These are phyloP conservation scores for Vigna unguiculata DNA, from an alignment of 306 rosid species.

Conservation along the genomic window DNA sequence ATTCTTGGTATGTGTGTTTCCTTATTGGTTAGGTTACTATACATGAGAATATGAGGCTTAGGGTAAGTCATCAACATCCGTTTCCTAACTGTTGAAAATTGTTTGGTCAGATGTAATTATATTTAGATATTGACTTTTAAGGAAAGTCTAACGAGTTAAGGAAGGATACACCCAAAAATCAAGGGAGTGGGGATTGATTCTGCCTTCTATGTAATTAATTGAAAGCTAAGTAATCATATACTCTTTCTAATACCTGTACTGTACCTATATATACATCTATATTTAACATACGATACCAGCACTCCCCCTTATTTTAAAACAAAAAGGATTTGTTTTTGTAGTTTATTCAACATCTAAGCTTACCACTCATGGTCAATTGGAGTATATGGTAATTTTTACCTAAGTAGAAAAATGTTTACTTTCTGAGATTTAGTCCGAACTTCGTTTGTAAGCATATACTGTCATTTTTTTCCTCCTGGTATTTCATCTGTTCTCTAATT, in stretches of 20 bases:
- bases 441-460: conserved; percentile 31
- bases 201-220: conserved; percentile 9
- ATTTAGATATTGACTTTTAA: too few relatives aligned
- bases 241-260: conserved; percentile 6
- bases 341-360: conserved; percentile 8
- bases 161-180: too few relatives aligned
- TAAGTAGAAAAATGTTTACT: conserved; percentile 1
- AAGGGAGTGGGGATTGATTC: background rate
- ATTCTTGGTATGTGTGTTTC: too few relatives aligned
- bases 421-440: conserved; percentile 10
- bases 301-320: background rate
- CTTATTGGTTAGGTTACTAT: too few relatives aligned
- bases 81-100: too few relatives aligned
- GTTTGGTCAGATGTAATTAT: too few relatives aligned
- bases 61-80: too few relatives aligned
- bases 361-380: background rate
- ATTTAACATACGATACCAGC: too few relatives aligned
- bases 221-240: conserved; percentile 10
- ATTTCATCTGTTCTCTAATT: conserved; percentile 39
- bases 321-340: conserved; percentile 16
- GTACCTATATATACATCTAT: conserved; percentile 3
- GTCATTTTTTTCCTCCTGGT: conserved; percentile 14
- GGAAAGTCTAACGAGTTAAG: too few relatives aligned
- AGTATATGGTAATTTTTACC: conserved; percentile 23
- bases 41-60: too few relatives aligned